Percentiles rank a stretch among this genome's conserved stretches.
Evolutionary conservation across 306 rosid species (phyloP).

Genomic region (Cyclanthera cordifolia): DNA sequence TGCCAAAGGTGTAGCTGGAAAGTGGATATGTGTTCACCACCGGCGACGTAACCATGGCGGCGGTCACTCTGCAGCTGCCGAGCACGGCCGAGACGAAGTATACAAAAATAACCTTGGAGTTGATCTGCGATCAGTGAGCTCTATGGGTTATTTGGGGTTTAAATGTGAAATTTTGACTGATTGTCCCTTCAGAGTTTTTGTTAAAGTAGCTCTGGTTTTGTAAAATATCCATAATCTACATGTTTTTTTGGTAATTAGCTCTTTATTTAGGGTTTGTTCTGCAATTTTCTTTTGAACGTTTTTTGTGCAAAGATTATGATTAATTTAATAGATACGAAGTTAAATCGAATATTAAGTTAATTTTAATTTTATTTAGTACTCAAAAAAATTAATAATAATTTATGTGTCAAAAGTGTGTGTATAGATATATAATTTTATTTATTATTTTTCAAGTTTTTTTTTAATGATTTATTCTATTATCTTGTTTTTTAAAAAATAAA

Average conservation of each 20-base stretch:
- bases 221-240: neutral
- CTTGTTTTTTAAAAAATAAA: too few relatives aligned
- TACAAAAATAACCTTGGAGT: neutral
- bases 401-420: too few relatives aligned
- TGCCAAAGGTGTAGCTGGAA: constrained; percentile 96
- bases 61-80: constrained; percentile 9
- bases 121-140: constrained; percentile 1
- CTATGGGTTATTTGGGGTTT: neutral
- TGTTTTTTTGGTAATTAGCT: neutral
- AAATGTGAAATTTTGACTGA: neutral
- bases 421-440: too few relatives aligned
- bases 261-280: neutral
- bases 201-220: neutral
- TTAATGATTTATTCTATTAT: too few relatives aligned
- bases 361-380: too few relatives aligned
- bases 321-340: too few relatives aligned
- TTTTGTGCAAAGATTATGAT: constrained; percentile 14
- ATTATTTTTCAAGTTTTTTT: too few relatives aligned
- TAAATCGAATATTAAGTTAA: too few relatives aligned
- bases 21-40: constrained; percentile 91
- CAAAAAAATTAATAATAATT: too few relatives aligned
- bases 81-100: neutral
- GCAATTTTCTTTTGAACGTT: too few relatives aligned
- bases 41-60: constrained; percentile 56
- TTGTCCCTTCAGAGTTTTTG: neutral